Evolutionary conservation across 306 rosid species (phyloP).

Genomic region (Vigna radiata): DNA sequence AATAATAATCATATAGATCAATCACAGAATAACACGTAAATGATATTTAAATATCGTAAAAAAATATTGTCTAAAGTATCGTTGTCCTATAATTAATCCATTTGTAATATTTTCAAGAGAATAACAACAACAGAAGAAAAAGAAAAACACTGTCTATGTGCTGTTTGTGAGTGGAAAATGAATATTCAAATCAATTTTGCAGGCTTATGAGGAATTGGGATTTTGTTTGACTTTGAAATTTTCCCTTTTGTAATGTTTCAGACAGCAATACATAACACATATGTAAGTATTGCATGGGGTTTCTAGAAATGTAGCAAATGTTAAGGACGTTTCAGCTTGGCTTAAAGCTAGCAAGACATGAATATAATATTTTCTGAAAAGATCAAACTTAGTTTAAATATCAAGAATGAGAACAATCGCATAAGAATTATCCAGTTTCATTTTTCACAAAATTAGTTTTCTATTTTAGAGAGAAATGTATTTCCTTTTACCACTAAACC

Average conservation of each 20-base stretch:
- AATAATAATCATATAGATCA: no score
- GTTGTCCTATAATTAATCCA: no score
- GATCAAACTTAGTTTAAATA: not conserved
- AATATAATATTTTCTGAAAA: not conserved
- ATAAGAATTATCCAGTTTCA: not conserved
- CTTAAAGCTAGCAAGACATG: not conserved
- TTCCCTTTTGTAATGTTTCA: not conserved
- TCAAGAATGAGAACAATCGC: not conserved
- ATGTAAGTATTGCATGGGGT: no score
- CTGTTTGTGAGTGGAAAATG: constrained; percentile 18
- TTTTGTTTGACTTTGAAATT: constrained; percentile 47
- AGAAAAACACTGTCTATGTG: constrained; percentile 2
- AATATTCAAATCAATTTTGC: constrained; percentile 45
- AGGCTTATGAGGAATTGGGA: constrained; percentile 32
- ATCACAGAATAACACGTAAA: no score
- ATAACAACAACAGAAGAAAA: not conserved
- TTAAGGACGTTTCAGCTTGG: not conserved
- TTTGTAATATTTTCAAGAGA: not conserved
- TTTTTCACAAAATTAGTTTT: no score
- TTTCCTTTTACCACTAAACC: no score
- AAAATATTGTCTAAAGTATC: no score
- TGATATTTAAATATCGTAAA: no score
- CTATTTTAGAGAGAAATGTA: no score
- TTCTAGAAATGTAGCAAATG: constrained; percentile 36
- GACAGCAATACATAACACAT: not conserved